A percentile compares a stretch with the other conserved stretches of the same genome.
phyloP scores from a whole-genome alignment of 345 rosid species.

The Eucalyptus microcorys region DNA sequence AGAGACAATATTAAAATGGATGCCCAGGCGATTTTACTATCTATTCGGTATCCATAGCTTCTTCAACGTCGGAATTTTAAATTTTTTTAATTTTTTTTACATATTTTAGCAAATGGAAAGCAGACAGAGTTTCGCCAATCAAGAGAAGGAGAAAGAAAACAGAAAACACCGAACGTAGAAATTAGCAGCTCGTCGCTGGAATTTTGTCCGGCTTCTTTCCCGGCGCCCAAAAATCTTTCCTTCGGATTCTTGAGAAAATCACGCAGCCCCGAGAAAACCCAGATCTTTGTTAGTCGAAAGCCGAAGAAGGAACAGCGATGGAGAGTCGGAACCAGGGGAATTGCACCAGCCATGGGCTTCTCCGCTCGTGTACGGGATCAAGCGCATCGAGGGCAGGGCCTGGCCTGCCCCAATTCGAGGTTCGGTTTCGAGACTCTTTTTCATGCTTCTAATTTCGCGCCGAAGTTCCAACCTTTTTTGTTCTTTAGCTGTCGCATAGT shows the following conservation, averaged over 20 bases:
- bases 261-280: neutral
- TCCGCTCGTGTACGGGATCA: conserved; percentile 56
- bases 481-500: neutral
- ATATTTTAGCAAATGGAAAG: neutral
- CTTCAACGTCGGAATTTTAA: neutral
- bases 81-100: neutral
- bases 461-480: neutral
- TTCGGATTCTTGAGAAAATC: neutral
- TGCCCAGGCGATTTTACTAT: neutral
- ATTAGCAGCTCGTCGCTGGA: neutral
- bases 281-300: neutral
- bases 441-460: neutral
- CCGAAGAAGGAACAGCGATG: neutral
- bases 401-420: conserved; percentile 64
- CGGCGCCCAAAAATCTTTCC: neutral
- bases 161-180: neutral
- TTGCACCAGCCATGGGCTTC: neutral
- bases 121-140: neutral
- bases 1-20: neutral
- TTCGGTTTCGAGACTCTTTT: neutral
- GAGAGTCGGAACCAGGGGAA: conserved; percentile 14
- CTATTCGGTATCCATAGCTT: neutral
- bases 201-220: conserved; percentile 46
- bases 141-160: neutral
- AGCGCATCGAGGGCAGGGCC: conserved; percentile 81